phyloP scores from a whole-genome alignment of 352 stramenopile species.

The Phytophthora litchii region DNA sequence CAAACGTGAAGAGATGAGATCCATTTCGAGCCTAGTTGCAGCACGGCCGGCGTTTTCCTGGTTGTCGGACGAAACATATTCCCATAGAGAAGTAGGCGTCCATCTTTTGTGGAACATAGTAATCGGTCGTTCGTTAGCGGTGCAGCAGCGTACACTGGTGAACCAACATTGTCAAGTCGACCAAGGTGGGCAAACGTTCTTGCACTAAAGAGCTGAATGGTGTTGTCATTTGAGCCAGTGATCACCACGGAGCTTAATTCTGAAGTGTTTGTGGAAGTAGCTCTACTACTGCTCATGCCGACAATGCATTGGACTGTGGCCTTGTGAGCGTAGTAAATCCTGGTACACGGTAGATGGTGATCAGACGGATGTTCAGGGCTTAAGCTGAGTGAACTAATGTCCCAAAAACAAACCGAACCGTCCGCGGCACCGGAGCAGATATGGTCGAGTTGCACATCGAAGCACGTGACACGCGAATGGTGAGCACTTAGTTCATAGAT shows the following conservation, averaged over 20 bases:
- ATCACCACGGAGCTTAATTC: constrained; percentile 40
- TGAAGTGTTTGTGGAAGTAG: constrained; percentile 3
- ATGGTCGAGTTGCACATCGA: constrained; percentile 22
- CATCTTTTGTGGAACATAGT: constrained; percentile 73
- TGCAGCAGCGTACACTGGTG: constrained; percentile 61
- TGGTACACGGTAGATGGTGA: constrained; percentile 22
- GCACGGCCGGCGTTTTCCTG: constrained; percentile 31
- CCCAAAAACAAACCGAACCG: constrained; percentile 65
- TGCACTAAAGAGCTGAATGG: constrained; percentile 71
- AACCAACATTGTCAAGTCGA: constrained; percentile 45
- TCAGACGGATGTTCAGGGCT: constrained; percentile 6
- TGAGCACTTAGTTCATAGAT: constrained; percentile 49
- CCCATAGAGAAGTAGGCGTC: constrained; percentile 54
- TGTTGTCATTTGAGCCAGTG: constrained; percentile 76
- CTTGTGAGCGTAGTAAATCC: constrained; percentile 50
- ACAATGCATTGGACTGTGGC: constrained; percentile 62
- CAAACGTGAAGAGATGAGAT: constrained; percentile 65
- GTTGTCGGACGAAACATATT: constrained; percentile 19
- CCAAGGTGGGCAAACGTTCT: constrained; percentile 49
- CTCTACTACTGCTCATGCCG: constrained; percentile 20
- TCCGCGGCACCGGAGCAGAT: constrained; percentile 71
- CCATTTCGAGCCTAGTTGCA: constrained; percentile 57
- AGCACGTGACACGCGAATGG: constrained; percentile 58
- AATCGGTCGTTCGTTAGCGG: constrained; percentile 36
- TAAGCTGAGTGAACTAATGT: constrained; percentile 19